A percentile compares a stretch with the other conserved stretches of the same genome.
Conservation (phyloP, 1,284 basidiomycete species). For the Cryptococcus sp. region DNA sequence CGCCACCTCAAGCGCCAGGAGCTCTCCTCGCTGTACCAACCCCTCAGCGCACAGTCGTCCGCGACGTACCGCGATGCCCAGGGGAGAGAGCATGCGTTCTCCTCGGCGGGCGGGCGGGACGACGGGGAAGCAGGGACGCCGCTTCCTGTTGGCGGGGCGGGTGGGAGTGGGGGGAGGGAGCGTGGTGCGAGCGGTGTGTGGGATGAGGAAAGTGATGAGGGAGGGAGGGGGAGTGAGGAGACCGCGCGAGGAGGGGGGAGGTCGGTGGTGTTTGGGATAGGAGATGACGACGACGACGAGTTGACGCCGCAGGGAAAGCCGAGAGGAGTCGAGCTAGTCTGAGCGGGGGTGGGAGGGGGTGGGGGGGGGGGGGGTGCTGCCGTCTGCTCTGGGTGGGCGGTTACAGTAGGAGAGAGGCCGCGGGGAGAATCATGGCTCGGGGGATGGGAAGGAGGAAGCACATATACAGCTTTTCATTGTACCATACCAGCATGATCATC, state of each 20-base stretch:
- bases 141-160: not conserved
- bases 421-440: not conserved
- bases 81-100: constrained; percentile 39
- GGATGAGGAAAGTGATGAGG: constrained; percentile 35
- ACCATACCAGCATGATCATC: too few species aligned
- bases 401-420: too few species aligned
- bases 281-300: constrained; percentile 28
- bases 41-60: constrained; percentile 26
- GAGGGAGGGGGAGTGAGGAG: constrained; percentile 13
- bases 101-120: not conserved
- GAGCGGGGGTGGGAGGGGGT: too few species aligned
- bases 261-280: constrained; percentile 20
- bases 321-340: constrained; percentile 3
- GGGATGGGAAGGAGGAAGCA: not conserved
- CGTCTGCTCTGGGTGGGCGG: too few species aligned
- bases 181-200: constrained; percentile 23
- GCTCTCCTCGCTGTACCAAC: constrained; percentile 45
- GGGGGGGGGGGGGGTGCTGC: too few species aligned
- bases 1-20: constrained; percentile 31
- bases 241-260: constrained; percentile 7
- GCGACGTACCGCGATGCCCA: constrained; percentile 42
- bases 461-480: not conserved
- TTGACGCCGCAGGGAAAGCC: not conserved
- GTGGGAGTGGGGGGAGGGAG: constrained; percentile 1
- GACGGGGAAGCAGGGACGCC: not conserved